These are phyloP conservation scores for Fragilaria radians DNA, from an alignment of 108 stramenopile genomes.

Conservation along the genomic window DNA sequence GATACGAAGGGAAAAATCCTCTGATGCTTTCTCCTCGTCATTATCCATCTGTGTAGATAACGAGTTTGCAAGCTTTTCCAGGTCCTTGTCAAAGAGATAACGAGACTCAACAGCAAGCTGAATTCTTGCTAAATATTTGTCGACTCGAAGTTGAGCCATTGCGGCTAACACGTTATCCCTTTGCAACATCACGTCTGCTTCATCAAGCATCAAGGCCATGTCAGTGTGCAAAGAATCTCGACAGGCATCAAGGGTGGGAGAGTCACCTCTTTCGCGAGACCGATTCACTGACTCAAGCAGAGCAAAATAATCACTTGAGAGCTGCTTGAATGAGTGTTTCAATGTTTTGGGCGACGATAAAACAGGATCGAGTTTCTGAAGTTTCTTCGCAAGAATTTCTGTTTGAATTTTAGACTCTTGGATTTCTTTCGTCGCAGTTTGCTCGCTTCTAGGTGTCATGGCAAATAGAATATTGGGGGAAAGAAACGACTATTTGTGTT, in stretches of 20 bases:
- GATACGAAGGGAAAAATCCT: slow-evolving; percentile 1
- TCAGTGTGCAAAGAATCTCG: background rate
- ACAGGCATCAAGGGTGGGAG: slow-evolving; percentile 2
- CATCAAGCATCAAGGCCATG: slow-evolving; percentile 2
- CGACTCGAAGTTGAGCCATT: background rate
- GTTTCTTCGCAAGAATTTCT: too few relatives aligned
- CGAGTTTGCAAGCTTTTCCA: background rate
- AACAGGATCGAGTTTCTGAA: too few relatives aligned
- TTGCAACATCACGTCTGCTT: background rate
- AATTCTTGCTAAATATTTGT: background rate
- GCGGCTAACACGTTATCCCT: background rate
- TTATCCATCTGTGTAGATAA: background rate
- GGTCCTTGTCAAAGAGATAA: background rate
- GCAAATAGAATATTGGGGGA: too few relatives aligned
- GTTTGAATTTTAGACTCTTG: too few relatives aligned
- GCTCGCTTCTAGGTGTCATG: too few relatives aligned
- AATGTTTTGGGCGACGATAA: too few relatives aligned
- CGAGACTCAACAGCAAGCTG: background rate
- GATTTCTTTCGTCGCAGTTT: too few relatives aligned
- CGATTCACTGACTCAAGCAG: background rate
- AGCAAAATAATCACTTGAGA: background rate
- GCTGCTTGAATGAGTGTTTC: background rate
- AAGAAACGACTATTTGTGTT: too few relatives aligned
- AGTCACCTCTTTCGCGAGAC: background rate
- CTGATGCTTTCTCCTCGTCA: background rate